These are phyloP conservation scores for Haplosporangium sp. DNA, from an alignment of 371 early-diverging fungal species.

Conservation along the genomic window DNA sequence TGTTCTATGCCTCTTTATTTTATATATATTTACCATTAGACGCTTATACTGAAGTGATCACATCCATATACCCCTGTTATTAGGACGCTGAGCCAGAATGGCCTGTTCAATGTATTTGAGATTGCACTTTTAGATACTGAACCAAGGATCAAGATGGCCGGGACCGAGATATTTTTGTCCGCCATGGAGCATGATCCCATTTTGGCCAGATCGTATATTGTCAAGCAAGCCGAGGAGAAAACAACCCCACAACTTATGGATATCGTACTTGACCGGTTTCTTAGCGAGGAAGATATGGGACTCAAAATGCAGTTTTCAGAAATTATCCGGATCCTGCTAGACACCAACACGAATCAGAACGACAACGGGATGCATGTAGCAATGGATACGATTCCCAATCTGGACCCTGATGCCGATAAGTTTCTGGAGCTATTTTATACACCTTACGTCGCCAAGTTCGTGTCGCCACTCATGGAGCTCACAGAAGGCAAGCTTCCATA, in stretches of 20 bases:
- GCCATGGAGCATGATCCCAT: slow-evolving; percentile 85
- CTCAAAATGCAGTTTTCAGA: slow-evolving; percentile 79
- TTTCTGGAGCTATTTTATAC: slow-evolving; percentile 84
- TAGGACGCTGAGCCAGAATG: slow-evolving; percentile 76
- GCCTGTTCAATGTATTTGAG: slow-evolving; percentile 81
- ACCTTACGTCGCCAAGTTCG: slow-evolving; percentile 62
- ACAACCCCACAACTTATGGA: slow-evolving; percentile 64
- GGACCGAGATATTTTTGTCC: slow-evolving; percentile 75
- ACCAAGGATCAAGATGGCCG: slow-evolving; percentile 65
- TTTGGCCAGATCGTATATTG: slow-evolving; percentile 74
- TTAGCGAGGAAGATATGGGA: slow-evolving; percentile 68
- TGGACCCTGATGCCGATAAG: slow-evolving; percentile 74
- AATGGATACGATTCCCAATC: slow-evolving; percentile 48
- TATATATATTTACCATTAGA: too few species aligned
- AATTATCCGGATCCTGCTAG: slow-evolving; percentile 77
- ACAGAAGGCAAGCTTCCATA: slow-evolving; percentile 37
- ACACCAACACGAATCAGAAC: slow-evolving; percentile 61
- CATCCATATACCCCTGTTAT: not conserved
- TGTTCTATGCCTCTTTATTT: not conserved
- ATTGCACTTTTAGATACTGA: slow-evolving; percentile 67
- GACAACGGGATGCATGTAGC: slow-evolving; percentile 41
- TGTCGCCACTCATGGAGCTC: slow-evolving; percentile 68
- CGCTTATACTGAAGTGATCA: too few species aligned
- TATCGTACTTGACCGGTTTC: slow-evolving; percentile 71
- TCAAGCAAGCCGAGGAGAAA: slow-evolving; percentile 69